These are phyloP conservation scores for Phalaenopsis equestris DNA, from an alignment of 106 monocot species.

Conservation along the genomic window DNA sequence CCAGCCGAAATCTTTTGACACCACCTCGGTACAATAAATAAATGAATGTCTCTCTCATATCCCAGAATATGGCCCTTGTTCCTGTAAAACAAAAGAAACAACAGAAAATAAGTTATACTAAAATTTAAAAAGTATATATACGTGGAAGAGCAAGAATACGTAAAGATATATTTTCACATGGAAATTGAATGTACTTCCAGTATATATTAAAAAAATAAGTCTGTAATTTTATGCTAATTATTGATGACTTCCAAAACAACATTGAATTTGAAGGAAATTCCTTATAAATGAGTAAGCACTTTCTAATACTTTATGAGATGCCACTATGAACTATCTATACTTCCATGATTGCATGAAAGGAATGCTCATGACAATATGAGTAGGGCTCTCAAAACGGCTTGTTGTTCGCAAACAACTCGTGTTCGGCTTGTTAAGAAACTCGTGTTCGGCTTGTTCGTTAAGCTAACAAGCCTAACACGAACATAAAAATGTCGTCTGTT, in stretches of 20 bases:
- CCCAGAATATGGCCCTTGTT: slow-evolving; percentile 55
- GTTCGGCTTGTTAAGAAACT: too few species aligned
- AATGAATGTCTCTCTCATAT: slow-evolving; percentile 61
- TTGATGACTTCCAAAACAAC: background rate
- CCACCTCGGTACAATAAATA: slow-evolving; percentile 47
- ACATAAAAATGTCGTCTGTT: too few species aligned
- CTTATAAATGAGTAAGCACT: background rate
- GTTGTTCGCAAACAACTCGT: too few species aligned
- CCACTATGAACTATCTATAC: too few species aligned
- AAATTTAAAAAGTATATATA: background rate
- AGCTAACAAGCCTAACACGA: too few species aligned
- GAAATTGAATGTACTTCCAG: background rate
- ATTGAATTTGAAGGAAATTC: background rate
- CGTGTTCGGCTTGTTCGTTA: too few species aligned
- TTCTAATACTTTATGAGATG: too few species aligned
- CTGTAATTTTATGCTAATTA: background rate
- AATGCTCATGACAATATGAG: too few species aligned
- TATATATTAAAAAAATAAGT: background rate
- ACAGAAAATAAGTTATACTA: background rate
- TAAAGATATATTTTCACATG: background rate
- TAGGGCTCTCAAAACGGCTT: too few species aligned
- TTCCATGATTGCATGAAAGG: too few species aligned
- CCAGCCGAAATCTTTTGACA: slow-evolving; percentile 43
- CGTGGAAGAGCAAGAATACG: background rate
- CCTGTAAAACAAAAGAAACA: slow-evolving; percentile 24